A percentile compares a stretch with the other conserved stretches of the same genome.
phyloP scores from a whole-genome alignment of 768 basidiomycete species.

The Termitomyces sp. region DNA sequence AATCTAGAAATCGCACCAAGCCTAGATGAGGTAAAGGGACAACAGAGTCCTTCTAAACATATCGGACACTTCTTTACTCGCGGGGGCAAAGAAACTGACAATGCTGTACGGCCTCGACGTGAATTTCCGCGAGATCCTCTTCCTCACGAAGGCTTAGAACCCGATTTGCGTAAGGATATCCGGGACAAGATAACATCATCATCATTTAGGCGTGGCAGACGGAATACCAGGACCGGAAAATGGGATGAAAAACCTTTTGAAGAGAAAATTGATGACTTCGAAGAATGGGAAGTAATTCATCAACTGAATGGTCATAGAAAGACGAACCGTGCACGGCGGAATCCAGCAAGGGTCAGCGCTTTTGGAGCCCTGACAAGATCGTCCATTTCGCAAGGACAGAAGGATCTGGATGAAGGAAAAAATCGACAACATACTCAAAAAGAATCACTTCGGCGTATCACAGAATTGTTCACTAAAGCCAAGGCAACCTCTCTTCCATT shows the following conservation, averaged over 20 bases:
- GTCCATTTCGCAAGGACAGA: background rate
- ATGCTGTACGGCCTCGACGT: background rate
- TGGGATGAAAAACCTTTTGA: background rate
- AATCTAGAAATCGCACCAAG: conserved; percentile 12
- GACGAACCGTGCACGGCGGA: background rate
- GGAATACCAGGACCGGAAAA: conserved; percentile 1
- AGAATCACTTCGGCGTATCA: background rate
- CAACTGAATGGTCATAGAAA: no score
- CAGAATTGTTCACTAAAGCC: background rate
- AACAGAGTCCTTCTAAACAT: background rate
- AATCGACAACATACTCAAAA: background rate
- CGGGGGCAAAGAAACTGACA: background rate
- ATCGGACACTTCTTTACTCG: background rate
- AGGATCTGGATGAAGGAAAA: background rate
- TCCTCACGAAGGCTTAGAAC: conserved; percentile 5
- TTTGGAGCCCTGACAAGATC: background rate
- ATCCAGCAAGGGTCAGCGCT: background rate
- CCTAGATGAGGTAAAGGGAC: background rate
- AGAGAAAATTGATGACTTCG: no score
- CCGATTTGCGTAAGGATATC: background rate
- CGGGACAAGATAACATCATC: background rate
- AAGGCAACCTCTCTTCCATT: background rate
- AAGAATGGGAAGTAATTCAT: background rate
- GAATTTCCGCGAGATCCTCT: conserved; percentile 11
- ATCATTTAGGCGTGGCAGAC: conserved; percentile 8